Evolutionary conservation across 208 protist genomes (phyloP).

Genomic region (Leishmania tarentolae): DNA sequence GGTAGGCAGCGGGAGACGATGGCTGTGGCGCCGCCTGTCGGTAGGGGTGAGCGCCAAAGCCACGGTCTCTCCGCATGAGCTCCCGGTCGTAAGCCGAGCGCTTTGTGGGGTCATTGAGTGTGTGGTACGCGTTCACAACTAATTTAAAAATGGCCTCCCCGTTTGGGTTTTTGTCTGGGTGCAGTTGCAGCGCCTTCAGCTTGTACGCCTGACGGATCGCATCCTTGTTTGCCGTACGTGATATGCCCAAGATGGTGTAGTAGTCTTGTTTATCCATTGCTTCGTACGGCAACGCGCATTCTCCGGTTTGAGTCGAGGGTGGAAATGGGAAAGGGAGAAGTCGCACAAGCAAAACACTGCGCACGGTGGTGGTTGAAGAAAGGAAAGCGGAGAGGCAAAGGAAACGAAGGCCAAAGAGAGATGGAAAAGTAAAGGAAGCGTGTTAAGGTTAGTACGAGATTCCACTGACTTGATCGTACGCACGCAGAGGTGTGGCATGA

Average conservation of each 20-base stretch:
- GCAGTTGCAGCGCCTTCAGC: constrained; percentile 73
- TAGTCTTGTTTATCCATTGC: constrained; percentile 66
- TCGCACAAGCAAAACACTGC: neutral
- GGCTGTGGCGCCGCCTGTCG: constrained; percentile 10
- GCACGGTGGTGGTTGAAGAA: neutral
- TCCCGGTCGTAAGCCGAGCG: constrained; percentile 78
- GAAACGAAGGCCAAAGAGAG: neutral
- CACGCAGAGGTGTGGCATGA: neutral
- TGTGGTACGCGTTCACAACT: constrained; percentile 84
- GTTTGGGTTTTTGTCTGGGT: constrained; percentile 92
- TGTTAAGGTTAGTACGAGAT: neutral
- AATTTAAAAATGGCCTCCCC: constrained; percentile 83
- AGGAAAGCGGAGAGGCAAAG: neutral
- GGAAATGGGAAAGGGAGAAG: neutral
- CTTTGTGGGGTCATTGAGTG: constrained; percentile 70
- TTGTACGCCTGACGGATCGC: constrained; percentile 89
- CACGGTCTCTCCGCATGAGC: constrained; percentile 48
- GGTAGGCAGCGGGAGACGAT: constrained; percentile 7
- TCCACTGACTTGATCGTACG: neutral
- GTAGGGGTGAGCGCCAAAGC: constrained; percentile 18
- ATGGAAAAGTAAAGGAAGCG: neutral
- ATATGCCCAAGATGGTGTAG: constrained; percentile 77
- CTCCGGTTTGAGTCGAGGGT: constrained; percentile 1
- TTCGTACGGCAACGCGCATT: constrained; percentile 7
- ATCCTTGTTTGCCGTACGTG: constrained; percentile 68